These are phyloP conservation scores for Rhypophila decipiens DNA, from an alignment of 495 filamentous ascomycete species.

Conservation along the genomic window DNA sequence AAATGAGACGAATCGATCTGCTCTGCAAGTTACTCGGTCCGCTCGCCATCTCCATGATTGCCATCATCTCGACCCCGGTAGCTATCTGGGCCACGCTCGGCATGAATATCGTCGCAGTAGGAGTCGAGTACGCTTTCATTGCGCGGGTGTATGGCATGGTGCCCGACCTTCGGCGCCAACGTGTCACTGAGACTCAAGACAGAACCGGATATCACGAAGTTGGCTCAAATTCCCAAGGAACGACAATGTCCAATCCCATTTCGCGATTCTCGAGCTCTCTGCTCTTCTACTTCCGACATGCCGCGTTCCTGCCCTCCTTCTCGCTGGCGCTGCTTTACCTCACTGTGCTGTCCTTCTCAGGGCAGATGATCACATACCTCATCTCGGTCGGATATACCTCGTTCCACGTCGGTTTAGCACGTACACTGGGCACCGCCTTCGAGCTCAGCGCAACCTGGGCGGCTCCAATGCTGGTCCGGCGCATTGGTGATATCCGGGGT, in stretches of 20 bases:
- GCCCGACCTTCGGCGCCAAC: constrained; percentile 5
- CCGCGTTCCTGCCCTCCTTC: constrained; percentile 49
- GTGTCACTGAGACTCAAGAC: too few relatives aligned
- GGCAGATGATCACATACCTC: constrained; percentile 57
- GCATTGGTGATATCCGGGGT: constrained; percentile 50
- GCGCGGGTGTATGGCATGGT: constrained; percentile 30
- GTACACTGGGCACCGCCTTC: constrained; percentile 30
- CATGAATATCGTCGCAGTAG: constrained; percentile 36
- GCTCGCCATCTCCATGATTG: constrained; percentile 46
- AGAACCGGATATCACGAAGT: too few relatives aligned
- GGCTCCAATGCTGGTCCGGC: constrained; percentile 43
- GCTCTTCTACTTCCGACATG: constrained; percentile 36
- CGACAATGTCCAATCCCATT: neutral
- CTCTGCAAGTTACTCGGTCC: constrained; percentile 65
- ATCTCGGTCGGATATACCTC: constrained; percentile 34
- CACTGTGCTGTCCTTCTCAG: constrained; percentile 52
- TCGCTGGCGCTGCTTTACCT: constrained; percentile 51
- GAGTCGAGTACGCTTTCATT: constrained; percentile 54
- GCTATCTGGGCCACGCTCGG: constrained; percentile 31
- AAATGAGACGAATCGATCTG: constrained; percentile 66
- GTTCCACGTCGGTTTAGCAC: constrained; percentile 30
- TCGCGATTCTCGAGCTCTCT: too few relatives aligned
- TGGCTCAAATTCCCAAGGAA: neutral
- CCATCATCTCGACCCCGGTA: constrained; percentile 21
- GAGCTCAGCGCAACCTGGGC: constrained; percentile 48